Base-by-base conservation (phyloP, 257 asterid species). In the Osmanthus fragrans region DNA sequence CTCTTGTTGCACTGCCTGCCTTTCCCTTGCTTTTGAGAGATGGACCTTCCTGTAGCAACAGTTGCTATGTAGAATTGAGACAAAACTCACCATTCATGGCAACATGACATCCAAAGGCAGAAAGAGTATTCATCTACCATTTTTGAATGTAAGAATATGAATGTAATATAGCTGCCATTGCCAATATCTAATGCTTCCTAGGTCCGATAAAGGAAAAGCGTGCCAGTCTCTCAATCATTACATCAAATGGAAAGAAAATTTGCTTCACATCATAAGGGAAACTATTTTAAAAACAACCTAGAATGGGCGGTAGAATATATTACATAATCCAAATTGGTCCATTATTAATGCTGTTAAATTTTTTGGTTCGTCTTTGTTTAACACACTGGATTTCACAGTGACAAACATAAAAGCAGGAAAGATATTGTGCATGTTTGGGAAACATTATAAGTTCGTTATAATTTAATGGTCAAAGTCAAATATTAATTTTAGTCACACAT, bases 1-100 rank as follows among this genome's bases (percentile, higher is more conserved):
- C 87, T 80, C 90, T 89, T 51, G 89, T 78, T 33, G 83, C 76
- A 84, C 80, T 86, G 81, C 83, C 88, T 18, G 97, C 94, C 85
- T 75, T 88, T 81, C 98, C 97, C 89, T 88, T 93, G 89, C 97
- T 90, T 86, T 91, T 96, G 76, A 94, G 93, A 69, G 88, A 80
- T 27, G 97, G 88, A 60, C 97, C 99, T 84, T 93, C 97, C 99
- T 96, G 91, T 60, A 72, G 73, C 65, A 82, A 77, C 63, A 80
- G 30, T 64, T 39, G 75, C 71, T 63, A 76, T 51, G 49, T 70
- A 42, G 78, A 71, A 40, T 54, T 45, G 16, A 36, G 63, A 64
- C 13, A 5, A 23, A 12, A 11, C 27, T 30, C 37, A 60, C 15
- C 66, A 72, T 72, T 76, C 30, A 2, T 56, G 4, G 12, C 65